phyloP scores from a whole-genome alignment of 2,329 filamentous ascomycete species.

The Pyricularia grisea region DNA sequence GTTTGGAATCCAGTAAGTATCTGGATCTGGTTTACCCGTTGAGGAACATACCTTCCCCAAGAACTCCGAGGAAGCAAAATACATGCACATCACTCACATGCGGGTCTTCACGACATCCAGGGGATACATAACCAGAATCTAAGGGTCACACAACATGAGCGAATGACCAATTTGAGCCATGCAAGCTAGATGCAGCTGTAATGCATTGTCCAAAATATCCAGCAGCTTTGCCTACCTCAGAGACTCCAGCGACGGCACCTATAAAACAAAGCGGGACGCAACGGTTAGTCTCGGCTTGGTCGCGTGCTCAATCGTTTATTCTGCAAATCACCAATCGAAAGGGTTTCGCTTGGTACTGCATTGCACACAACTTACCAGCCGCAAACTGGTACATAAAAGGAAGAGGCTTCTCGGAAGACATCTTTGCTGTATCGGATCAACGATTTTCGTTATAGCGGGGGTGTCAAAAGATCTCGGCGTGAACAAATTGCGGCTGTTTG shows the following conservation, averaged over 20 bases:
- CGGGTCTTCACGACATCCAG: conserved; percentile 97
- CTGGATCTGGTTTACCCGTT: neutral
- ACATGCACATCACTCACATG: conserved; percentile 54
- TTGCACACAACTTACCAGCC: conserved; percentile 51
- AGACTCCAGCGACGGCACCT: conserved; percentile 94
- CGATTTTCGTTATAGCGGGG: neutral
- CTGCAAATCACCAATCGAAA: conserved; percentile 9
- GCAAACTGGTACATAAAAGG: conserved; percentile 93
- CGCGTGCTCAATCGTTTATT: conserved; percentile 16
- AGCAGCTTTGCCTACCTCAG: conserved; percentile 57
- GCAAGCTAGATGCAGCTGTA: conserved; percentile 3
- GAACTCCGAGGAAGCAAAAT: neutral
- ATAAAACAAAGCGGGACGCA: conserved; percentile 6
- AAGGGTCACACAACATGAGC: conserved; percentile 9
- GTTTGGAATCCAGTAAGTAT: neutral
- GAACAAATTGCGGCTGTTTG: neutral
- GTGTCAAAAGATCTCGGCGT: neutral
- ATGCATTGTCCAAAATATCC: conserved; percentile 10
- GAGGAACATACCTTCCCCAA: neutral
- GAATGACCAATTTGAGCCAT: neutral
- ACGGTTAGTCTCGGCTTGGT: conserved; percentile 16
- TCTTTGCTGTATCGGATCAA: conserved; percentile 28
- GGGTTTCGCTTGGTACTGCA: conserved; percentile 6
- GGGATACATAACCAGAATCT: conserved; percentile 96
- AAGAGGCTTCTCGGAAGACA: conserved; percentile 65